Evolutionary conservation across 441 rosid species (phyloP), one percentile per base, ranked within the genome.

Genomic region (Jatropha multifida): DNA sequence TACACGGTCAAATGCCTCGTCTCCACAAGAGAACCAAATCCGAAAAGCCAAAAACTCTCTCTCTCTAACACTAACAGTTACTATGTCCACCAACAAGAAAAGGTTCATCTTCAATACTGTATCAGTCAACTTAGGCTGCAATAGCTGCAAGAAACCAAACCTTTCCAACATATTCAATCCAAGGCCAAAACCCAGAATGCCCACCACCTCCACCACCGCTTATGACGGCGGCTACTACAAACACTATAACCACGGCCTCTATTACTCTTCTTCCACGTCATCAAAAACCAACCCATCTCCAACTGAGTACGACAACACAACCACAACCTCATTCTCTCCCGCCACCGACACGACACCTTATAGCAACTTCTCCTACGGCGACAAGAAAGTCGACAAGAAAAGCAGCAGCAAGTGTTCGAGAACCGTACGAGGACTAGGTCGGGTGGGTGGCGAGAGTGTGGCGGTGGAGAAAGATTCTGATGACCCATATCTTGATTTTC

Each of bases 401-500:
- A 40, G 32, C 32, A 32, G 32, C 32, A 3, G n/a, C 13, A 10
- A 20, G 7, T 32, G 77, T 15, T 44, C 76, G 13, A 70, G 49
- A 27, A 61, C 88, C 0, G 82, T 88, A 12, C 78, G 77, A 63
- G 92, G 92, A 2, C 76, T 88, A 46, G 91, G 92, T 0, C 83
- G 89, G 0, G 86, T 90, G 59, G 87, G 91, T 62, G 81, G 83
- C 8, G 84, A 85, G 68, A 92, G 97, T 79, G 76, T 89, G 23
- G 90, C 92, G 0, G 83, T 90, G 62, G 91, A 81, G 75, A 93
- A 86, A 74, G 93, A 90, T 18, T 92, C 97, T 23, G 69, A 69
- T 62, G 90, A 93, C 73, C 97, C 94, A 1, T 93, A 85, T 49
- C 71, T 78, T 18, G 98, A 93, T 80, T 93, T 90, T 73, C 82